phyloP scores from a whole-genome alignment of 1,139 yeast species.

The Pneumocystis carinii region DNA sequence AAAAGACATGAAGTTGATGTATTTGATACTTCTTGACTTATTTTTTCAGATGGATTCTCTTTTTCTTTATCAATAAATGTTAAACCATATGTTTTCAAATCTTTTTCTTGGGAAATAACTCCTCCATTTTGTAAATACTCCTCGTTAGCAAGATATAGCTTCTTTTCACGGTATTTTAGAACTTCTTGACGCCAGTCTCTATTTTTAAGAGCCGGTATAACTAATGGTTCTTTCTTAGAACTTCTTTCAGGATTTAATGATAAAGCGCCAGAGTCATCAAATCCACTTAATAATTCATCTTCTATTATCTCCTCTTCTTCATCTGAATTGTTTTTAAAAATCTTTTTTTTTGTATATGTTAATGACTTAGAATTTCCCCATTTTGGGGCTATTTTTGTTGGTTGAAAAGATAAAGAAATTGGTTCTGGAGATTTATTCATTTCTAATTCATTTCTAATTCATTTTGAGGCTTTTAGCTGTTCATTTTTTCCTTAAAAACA shows the following conservation, averaged over 20 bases:
- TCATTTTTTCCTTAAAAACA: background rate
- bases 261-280: constrained; percentile 10
- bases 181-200: constrained; percentile 14
- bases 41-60: background rate
- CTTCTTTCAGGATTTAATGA: background rate
- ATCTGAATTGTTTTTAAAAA: background rate
- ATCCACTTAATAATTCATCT: constrained; percentile 11
- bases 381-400: background rate
- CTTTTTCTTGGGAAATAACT: background rate
- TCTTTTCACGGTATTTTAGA: constrained; percentile 6
- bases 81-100: constrained; percentile 1
- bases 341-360: background rate
- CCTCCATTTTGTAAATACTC: constrained; percentile 1
- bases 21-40: background rate
- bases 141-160: constrained; percentile 8
- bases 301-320: background rate
- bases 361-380: background rate
- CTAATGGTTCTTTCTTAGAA: constrained; percentile 4
- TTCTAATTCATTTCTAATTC: background rate
- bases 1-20: constrained; percentile 4
- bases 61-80: constrained; percentile 6
- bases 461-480: background rate
- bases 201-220: constrained; percentile 12
- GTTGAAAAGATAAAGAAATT: background rate
- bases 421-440: background rate